phyloP scores from a whole-genome alignment of 345 rosid species.

The Cardamine occulta region DNA sequence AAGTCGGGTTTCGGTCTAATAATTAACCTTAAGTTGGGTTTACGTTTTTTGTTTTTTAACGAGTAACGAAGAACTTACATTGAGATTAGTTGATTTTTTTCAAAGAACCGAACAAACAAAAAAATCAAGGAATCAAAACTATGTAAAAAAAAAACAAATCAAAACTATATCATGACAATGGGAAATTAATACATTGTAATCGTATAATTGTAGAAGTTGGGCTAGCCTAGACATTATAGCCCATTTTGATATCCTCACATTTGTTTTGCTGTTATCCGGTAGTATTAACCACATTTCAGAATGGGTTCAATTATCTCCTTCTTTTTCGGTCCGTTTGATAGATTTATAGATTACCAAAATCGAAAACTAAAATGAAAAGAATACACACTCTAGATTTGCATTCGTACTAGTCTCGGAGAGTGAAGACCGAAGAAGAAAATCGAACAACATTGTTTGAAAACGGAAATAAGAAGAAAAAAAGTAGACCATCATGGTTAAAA shows the following conservation, averaged over 20 bases:
- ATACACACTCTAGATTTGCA: neutral
- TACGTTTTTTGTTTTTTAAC: neutral
- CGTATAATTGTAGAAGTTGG: neutral
- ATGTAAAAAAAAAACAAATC: neutral
- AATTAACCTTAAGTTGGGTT: neutral
- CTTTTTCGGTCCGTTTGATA: neutral
- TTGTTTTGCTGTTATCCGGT: neutral
- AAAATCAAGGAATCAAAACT: neutral
- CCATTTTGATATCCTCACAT: slow-evolving; percentile 1
- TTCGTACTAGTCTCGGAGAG: neutral
- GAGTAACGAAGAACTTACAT: neutral
- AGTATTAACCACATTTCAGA: neutral
- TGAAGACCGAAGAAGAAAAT: neutral
- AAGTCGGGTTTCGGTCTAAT: neutral
- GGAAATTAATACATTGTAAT: neutral
- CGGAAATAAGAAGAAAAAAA: neutral
- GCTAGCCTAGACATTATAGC: neutral
- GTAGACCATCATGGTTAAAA: no score
- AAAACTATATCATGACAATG: neutral
- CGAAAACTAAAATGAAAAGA: neutral
- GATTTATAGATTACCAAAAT: no score
- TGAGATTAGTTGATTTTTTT: neutral
- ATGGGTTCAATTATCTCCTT: neutral
- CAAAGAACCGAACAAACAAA: no score
- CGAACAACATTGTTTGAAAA: neutral